Evolutionary conservation across 2,329 filamentous ascomycete genomes (phyloP), one percentile per base, ranked within the genome.

Genomic region (Colletotrichum lindemuthianum): DNA sequence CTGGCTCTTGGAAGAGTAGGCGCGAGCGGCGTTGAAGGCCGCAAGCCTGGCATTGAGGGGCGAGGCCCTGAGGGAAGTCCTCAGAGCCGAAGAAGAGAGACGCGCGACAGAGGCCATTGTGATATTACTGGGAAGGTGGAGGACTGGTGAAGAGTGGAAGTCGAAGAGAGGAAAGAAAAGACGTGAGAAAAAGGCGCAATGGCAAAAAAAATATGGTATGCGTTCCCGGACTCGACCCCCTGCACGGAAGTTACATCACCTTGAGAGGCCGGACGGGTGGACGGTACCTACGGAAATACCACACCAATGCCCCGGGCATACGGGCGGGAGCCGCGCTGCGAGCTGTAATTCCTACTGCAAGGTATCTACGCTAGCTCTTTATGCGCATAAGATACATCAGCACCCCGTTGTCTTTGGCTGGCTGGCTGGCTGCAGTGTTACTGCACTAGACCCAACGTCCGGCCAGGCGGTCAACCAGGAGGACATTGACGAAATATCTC

Each of bases 1-100:
- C 87, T 94, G 90, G 73, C 90, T 88, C 88, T 97, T 97, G 72
- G 93, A 90, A 69, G 94, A 97, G 84, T 97, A 97, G 87, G 88
- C 93, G 82, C 96, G 90, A 77, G 91, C 83, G 77, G 91, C 90
- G 83, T 90, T 93, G 85, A 93, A 94, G 77, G 89, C 89, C 71
- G 88, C 86, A 76, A 84, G 82, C 76, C 89, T 88, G 77, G 88
- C 85, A 78, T 86, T 85, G 75, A 92, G 86, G 76, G 89, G 84
- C 70, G 89, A 85, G 72, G 88, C 82, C 76, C 86, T 82, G 76
- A 92, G 81, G 66, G 91, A 89, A 76, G 92, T 87, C 83, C 94
- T 90, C 78, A 98, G 86, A 80, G 92, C 89, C 79, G 91, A 87
- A 76, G 91, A 89, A 83, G 90, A 89, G 76, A 97, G 81, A 85